A percentile compares a stretch with the other conserved stretches of the same genome.
Evolutionary conservation across 805 yeast species (phyloP).

Genomic region (Barnettozyma vustinii): DNA sequence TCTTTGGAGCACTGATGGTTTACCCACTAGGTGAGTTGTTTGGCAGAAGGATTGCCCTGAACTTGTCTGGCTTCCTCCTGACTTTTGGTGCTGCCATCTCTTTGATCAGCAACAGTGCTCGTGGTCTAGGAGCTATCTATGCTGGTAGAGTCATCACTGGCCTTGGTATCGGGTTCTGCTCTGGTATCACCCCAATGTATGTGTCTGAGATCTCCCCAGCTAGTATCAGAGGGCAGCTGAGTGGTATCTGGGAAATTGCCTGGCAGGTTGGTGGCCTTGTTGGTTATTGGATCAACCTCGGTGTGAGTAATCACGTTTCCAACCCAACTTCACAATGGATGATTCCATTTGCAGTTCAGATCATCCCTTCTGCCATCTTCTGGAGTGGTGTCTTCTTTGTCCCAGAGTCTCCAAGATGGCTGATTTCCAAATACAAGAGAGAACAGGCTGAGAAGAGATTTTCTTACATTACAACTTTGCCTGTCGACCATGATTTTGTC

Average conservation of each 20-base stretch:
- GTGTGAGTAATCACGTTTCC: slow-evolving; percentile 33
- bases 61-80: slow-evolving; percentile 14
- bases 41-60: slow-evolving; percentile 17
- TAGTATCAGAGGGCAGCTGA: slow-evolving; percentile 38
- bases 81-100: slow-evolving; percentile 39
- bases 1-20: slow-evolving; percentile 20
- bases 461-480: slow-evolving; percentile 34
- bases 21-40: slow-evolving; percentile 15
- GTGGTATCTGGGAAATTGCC: slow-evolving; percentile 40
- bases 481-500: slow-evolving; percentile 34
- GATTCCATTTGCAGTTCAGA: slow-evolving; percentile 42
- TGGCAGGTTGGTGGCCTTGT: slow-evolving; percentile 45
- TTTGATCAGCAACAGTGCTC: slow-evolving; percentile 26
- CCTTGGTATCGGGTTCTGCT: slow-evolving; percentile 46
- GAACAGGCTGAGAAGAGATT: slow-evolving; percentile 33
- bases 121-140: slow-evolving; percentile 41
- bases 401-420: slow-evolving; percentile 44
- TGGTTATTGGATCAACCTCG: slow-evolving; percentile 48
- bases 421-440: slow-evolving; percentile 31
- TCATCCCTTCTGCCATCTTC: slow-evolving; percentile 40
- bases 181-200: slow-evolving; percentile 45
- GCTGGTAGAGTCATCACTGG: slow-evolving; percentile 46
- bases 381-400: slow-evolving; percentile 34
- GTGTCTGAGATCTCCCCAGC: slow-evolving; percentile 42
- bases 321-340: slow-evolving; percentile 35